Conservation (phyloP, 2,329 filamentous ascomycete species). For the Pseudogymnoascus sp. region DNA sequence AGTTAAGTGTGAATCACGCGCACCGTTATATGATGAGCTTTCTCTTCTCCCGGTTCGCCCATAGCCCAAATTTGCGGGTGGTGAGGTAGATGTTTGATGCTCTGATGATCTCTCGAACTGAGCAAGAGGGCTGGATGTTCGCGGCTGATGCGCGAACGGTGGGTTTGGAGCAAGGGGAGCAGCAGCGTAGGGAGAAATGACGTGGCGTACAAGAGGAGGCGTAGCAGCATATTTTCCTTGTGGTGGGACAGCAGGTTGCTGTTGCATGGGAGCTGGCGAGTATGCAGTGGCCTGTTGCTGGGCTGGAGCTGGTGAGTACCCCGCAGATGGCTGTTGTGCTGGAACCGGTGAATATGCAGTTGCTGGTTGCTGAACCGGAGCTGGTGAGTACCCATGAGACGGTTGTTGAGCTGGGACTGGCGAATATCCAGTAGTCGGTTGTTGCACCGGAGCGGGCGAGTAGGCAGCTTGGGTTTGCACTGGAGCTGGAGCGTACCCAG, state of each 20-base stretch:
- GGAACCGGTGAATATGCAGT: constrained; percentile 56
- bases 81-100: constrained; percentile 16
- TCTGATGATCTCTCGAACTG: constrained; percentile 49
- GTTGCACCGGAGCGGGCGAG: constrained; percentile 48
- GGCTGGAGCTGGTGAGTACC: constrained; percentile 18
- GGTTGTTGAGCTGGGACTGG: constrained; percentile 14
- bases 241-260: constrained; percentile 25
- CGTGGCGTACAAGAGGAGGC: constrained; percentile 28
- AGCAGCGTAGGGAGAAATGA: constrained; percentile 33
- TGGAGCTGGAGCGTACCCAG: constrained; percentile 19
- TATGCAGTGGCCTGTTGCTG: constrained; percentile 46
- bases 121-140: constrained; percentile 60
- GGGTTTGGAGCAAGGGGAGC: constrained; percentile 39
- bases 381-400: constrained; percentile 16
- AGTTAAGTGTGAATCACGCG: neutral
- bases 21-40: constrained; percentile 21
- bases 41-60: constrained; percentile 14
- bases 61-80: neutral
- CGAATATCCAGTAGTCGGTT: constrained; percentile 24
- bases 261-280: constrained; percentile 48
- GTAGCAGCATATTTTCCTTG: constrained; percentile 32
- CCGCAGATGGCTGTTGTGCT: constrained; percentile 33
- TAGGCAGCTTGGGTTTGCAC: constrained; percentile 45
- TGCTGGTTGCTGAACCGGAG: constrained; percentile 32
- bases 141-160: constrained; percentile 51